Conservation (phyloP, 1,284 basidiomycete species). For the Ceratobasidium sp. region DNA sequence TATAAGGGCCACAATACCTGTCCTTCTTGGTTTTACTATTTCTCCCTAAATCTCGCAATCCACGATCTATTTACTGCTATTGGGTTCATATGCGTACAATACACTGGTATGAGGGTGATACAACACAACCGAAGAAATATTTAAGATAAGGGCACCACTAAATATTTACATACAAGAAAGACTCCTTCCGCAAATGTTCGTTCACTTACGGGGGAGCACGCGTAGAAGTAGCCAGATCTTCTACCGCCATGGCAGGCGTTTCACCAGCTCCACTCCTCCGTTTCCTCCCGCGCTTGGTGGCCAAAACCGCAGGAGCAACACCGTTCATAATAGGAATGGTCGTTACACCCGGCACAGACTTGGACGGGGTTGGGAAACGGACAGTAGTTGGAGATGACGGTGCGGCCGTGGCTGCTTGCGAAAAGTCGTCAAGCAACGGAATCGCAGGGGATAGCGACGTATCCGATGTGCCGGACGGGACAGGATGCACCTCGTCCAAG, state of each 20-base stretch:
- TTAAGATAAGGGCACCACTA: neutral
- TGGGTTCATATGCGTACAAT: constrained; percentile 31
- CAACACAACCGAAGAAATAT: constrained; percentile 9
- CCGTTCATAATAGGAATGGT: neutral
- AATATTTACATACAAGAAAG: constrained; percentile 17
- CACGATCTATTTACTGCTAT: constrained; percentile 29
- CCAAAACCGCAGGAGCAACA: neutral
- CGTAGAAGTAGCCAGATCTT: neutral
- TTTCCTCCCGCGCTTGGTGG: constrained; percentile 29
- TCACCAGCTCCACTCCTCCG: constrained; percentile 29
- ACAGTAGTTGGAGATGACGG: constrained; percentile 7
- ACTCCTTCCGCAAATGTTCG: neutral
- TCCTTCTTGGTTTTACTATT: neutral
- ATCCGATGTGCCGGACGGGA: constrained; percentile 28
- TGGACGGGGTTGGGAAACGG: neutral
- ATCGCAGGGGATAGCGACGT: constrained; percentile 40
- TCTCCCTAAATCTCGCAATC: neutral
- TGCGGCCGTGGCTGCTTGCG: neutral
- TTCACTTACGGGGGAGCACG: constrained; percentile 5
- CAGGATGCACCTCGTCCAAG: constrained; percentile 32
- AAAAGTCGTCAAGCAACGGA: constrained; percentile 37
- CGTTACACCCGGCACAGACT: neutral
- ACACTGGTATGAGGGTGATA: constrained; percentile 22
- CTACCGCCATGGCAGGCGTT: neutral
- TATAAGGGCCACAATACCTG: neutral